Base-by-base conservation (phyloP, 345 rosid species). In the Hibiscus tridactylites region DNA sequence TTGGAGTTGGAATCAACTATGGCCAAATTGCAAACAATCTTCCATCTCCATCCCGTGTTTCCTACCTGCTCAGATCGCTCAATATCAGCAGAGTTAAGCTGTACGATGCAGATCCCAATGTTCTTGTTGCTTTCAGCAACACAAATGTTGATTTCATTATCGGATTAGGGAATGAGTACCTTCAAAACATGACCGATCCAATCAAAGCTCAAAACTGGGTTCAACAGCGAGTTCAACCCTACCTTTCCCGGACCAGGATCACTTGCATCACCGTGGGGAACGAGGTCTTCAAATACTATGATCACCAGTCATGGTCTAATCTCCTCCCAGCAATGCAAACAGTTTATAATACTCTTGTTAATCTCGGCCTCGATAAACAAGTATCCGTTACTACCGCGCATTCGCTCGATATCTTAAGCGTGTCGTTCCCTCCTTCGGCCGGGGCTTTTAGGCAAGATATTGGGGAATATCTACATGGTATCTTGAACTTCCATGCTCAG, bases 11-110 rank as follows among this genome's bases (percentile, higher is more conserved):
- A 73, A 95, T 95, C 47, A 95, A 95, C 85, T 95, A 95, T 52
- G 98, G 99, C 0, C 97, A 92, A 77, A 86, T 90, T 2, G 99
- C 90, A 10, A 82, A 92, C 81, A 83, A 95, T 81, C 96, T 95
- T 13, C 98, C 97, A 2, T 73, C 97, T 13, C 98, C 93, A 1
- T 64, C 87, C 10, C 83, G 83, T 0, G 99, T 95, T 2, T 68
- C 84, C 0, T 28, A 33, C 13, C 91, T 95, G 10, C 87, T 95
- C 53, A 70, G 80, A 46, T 84, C 97, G 19, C 80, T 95, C 62
- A 86, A 90, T 76, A 78, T 92, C 78, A 84, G 83, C 49, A 79
- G 90, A 77, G 88, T 87, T 9, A 92, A 89, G 71, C 88, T 92
- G 61, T 95, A 92, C 61, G 97, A 95, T 74, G 84, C 98, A 3